These are phyloP conservation scores for Pleurotus tuoliensis DNA, from an alignment of 768 basidiomycete genomes.

Conservation along the genomic window DNA sequence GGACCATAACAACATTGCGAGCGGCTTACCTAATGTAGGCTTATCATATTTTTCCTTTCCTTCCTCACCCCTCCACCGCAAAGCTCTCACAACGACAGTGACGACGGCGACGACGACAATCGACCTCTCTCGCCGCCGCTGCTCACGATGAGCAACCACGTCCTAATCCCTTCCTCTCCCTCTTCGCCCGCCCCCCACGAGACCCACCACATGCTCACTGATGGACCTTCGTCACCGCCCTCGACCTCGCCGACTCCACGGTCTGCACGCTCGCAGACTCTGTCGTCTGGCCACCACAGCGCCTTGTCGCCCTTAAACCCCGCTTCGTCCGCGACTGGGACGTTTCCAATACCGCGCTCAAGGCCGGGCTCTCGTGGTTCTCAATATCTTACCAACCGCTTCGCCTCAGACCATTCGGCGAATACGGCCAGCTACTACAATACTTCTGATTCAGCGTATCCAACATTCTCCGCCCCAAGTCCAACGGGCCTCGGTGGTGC, in stretches of 20 bases:
- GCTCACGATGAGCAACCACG: slow-evolving; percentile 3
- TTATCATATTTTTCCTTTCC: slow-evolving; percentile 6
- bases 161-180: slow-evolving; percentile 10
- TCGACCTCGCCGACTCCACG: slow-evolving; percentile 20
- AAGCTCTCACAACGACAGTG: neutral
- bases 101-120: slow-evolving; percentile 1
- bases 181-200: slow-evolving; percentile 11
- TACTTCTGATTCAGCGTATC: neutral
- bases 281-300: slow-evolving; percentile 29
- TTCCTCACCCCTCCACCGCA: neutral
- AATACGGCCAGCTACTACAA: slow-evolving; percentile 5
- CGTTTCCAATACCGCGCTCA: slow-evolving; percentile 24
- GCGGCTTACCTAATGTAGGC: neutral
- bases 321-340: slow-evolving; percentile 18
- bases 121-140: neutral
- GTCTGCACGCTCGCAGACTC: slow-evolving; percentile 13
- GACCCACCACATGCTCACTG: slow-evolving; percentile 16
- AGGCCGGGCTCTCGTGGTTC: slow-evolving; percentile 37
- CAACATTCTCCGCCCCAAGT: neutral
- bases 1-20: neutral
- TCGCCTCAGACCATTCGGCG: slow-evolving; percentile 36
- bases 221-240: slow-evolving; percentile 17
- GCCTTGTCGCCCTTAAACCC: slow-evolving; percentile 55
- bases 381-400: slow-evolving; percentile 33
- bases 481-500: slow-evolving; percentile 16